phyloP scores from a whole-genome alignment of 345 rosid genomes.

The Rubroshorea leprosula region DNA sequence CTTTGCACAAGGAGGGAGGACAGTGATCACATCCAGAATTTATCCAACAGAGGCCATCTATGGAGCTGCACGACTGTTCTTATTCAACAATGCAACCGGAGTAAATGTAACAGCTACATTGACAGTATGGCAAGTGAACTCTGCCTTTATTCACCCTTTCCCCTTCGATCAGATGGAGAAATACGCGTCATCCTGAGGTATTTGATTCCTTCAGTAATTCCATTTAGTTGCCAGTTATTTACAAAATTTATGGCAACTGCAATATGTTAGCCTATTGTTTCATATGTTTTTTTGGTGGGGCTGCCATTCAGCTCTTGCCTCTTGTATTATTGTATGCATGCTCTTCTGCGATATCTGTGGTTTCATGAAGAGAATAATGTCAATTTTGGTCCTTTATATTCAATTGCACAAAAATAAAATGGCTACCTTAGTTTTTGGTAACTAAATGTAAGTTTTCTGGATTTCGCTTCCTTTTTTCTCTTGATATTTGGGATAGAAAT shows the following conservation, averaged over 20 bases:
- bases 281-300: background rate
- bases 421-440: no score
- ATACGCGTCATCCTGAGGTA: background rate
- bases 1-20: conserved; percentile 82
- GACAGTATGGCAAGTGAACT: conserved; percentile 70
- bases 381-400: background rate
- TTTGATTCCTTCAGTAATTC: background rate
- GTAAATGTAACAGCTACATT: conserved; percentile 65
- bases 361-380: background rate
- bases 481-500: no score
- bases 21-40: conserved; percentile 69
- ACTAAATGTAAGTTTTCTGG: no score
- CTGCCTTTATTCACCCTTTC: conserved; percentile 68
- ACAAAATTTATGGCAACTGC: conserved; percentile 3
- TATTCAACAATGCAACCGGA: conserved; percentile 82
- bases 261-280: no score
- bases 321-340: background rate
- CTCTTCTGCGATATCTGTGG: background rate
- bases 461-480: no score
- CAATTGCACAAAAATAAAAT: no score
- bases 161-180: conserved; percentile 21
- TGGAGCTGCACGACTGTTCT: conserved; percentile 61
- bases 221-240: background rate
- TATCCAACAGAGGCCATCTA: conserved; percentile 89
- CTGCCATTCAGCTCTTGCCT: background rate